These are phyloP conservation scores for Vanderwaltozyma tropicalis DNA, from an alignment of 805 yeast genomes.

Conservation along the genomic window DNA sequence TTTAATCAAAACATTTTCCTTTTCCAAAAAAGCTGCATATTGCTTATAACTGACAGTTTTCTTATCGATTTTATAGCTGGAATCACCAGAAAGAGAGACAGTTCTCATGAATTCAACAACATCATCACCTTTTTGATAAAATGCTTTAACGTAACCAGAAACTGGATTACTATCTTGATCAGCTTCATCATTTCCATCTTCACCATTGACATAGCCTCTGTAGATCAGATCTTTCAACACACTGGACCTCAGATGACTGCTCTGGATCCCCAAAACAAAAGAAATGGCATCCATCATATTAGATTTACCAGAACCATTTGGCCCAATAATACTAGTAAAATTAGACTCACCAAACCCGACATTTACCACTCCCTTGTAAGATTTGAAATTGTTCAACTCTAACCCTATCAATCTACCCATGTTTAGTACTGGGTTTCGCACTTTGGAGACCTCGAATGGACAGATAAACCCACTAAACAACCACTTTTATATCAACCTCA, in stretches of 20 bases:
- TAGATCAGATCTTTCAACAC: conserved; percentile 69
- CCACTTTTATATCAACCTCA: no score
- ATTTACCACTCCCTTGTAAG: conserved; percentile 65
- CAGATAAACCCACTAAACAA: no score
- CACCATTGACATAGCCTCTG: conserved; percentile 41
- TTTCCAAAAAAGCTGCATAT: conserved; percentile 55
- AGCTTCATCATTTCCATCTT: conserved; percentile 17
- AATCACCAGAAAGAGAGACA: conserved; percentile 46
- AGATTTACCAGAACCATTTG: conserved; percentile 97
- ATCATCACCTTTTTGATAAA: conserved; percentile 58
- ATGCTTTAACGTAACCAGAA: conserved; percentile 68
- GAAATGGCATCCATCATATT: conserved; percentile 97
- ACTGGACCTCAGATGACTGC: conserved; percentile 64
- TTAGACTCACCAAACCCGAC: conserved; percentile 75
- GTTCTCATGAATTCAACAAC: conserved; percentile 52
- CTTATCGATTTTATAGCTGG: conserved; percentile 60
- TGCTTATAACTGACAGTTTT: conserved; percentile 49
- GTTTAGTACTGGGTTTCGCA: neutral
- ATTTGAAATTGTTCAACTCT: conserved; percentile 81
- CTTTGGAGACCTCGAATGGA: neutral
- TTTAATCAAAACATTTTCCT: conserved; percentile 73
- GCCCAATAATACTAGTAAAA: conserved; percentile 90
- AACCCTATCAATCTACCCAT: conserved; percentile 82
- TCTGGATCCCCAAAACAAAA: conserved; percentile 79
- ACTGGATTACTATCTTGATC: conserved; percentile 18